Base-by-base conservation (phyloP, 2,329 filamentous ascomycete genomes). In the Monosporascus cannonballus region DNA sequence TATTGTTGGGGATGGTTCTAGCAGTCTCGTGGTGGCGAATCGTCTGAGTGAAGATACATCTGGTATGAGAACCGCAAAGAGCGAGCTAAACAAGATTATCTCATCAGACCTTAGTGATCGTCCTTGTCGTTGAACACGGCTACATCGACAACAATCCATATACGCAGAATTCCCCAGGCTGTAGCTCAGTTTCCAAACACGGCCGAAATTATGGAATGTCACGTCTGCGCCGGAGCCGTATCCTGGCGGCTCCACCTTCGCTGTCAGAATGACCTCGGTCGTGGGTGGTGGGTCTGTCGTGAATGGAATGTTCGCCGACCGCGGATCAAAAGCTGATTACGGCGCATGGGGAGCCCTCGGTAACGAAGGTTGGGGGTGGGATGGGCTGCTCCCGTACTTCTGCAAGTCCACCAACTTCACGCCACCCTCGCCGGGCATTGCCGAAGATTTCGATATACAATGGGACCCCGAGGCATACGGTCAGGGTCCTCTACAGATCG, bases 111-210 rank as follows among this genome's bases (percentile, higher is more conserved):
- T 1, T 30, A 54, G 53, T 27, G 8, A 52, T n/a, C 9, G 51
- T 56, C 20, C 39, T 56, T 11, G 51, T 56, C 3, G 34, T 53
- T 18, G 54, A 56, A 22, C 45, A 56, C 42, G 51, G 54, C 22
- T 49, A 51, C 15, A 34, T 56, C 24, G 49, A 53, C 27, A 46
- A 44, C 9, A 36, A 39, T 34, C 46, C 49, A 14, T 17, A 27
- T 7, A 49, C 46, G 15, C 45, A 51, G 14, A 48, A 48, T 54
- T 4, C 57, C 55, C 18, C 50, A 36, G 25, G 51, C 50, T 9
- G 37, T 49, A 18, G 49, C 38, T 36, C 30, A 41, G 15, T 41
- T 52, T 34, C 48, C 50, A 25, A 41, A n/a, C 17, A 49, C 34
- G 1, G 18, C 47, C 11, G 47, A 52, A 52, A 17, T 37, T 53